Base-by-base conservation (phyloP, 306 rosid species). In the Vigna nakashimae region DNA sequence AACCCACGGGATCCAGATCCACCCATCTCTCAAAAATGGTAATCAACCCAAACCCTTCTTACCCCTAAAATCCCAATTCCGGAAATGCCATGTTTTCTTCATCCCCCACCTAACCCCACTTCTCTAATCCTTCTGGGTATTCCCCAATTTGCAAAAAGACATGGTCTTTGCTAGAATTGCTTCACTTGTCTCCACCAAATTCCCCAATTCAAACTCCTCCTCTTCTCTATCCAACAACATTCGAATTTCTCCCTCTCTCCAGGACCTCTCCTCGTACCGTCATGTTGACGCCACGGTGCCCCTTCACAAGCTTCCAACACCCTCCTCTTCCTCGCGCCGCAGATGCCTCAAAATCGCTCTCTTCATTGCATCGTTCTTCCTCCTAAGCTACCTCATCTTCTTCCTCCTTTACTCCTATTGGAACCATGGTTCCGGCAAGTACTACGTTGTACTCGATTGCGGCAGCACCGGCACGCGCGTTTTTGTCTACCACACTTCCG, bases 401-500 rank as follows among this genome's bases (percentile, higher is more conserved):
- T n/a, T 82, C 78, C 83, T 79, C 64, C 66, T 76, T 53, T 90
- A 80, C 85, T 89, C 94, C 9, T 87, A 89, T 79, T 92, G 93
- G 97, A 84, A 81, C 64, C 89, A 36, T 69, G 92, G 87, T 59
- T 81, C 89, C 3, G 88, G 90, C 11, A 92, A 83, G 36, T 95
- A 78, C 70, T 95, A 87, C 80, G 89, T 95, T 74, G 97, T 95
- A 16, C 97, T 95, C 50, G 98, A 95, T 74, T 86, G 89, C 77
- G 98, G 98, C 15, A 95, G 98, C 74, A 95, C 98, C 24, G 97
- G 98, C 2, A 92, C 96, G 75, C 83, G 98, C 15, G 88, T 88
- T 50, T 86, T 84, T 85, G 91, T 95, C 6, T 95, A 91, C 79
- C 90, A 86, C 70, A 93, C 89, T n/a, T 82, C 86, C 34, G n/a